A percentile compares a stretch with the other conserved stretches of the same genome.
These are phyloP conservation scores for Macrophomina phaseolina DNA, from an alignment of 2,329 filamentous ascomycete species.

Conservation along the genomic window DNA sequence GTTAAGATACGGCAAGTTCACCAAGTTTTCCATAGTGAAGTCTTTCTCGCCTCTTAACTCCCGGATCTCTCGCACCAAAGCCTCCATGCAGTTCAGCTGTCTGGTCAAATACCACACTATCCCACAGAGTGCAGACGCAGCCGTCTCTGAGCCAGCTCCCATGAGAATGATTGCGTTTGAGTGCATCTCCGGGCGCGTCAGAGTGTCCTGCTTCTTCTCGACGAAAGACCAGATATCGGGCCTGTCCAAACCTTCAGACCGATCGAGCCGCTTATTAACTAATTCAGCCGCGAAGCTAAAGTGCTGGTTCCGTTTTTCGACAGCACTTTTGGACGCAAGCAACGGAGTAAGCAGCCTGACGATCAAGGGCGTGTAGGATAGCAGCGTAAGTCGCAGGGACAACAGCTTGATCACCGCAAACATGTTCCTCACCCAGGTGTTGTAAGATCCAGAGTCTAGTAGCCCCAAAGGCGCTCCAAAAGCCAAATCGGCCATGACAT, in stretches of 20 bases:
- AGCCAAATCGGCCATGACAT: constrained; percentile 37
- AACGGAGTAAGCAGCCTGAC: neutral
- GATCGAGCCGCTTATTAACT: neutral
- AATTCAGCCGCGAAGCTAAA: neutral
- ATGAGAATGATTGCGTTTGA: constrained; percentile 32
- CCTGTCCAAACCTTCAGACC: neutral
- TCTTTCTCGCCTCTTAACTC: neutral
- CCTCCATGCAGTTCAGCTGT: neutral
- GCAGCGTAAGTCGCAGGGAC: neutral
- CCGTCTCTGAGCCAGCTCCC: constrained; percentile 49
- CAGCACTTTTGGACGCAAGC: neutral
- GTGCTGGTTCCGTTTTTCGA: neutral
- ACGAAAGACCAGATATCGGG: constrained; percentile 2
- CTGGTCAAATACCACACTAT: constrained; percentile 43
- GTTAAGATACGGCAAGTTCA: neutral
- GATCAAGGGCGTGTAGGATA: neutral
- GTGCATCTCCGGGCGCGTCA: constrained; percentile 29
- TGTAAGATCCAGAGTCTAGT: constrained; percentile 36
- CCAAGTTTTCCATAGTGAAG: neutral
- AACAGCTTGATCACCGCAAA: constrained; percentile 33
- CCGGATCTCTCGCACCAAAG: neutral
- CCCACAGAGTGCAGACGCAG: constrained; percentile 45
- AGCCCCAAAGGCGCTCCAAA: constrained; percentile 40
- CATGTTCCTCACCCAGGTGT: constrained; percentile 40
- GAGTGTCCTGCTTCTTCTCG: neutral